A percentile compares a stretch with the other conserved stretches of the same genome.
phyloP scores from a whole-genome alignment of 176 grass and related monocot genomes.

The Coix lacrymajobi region DNA sequence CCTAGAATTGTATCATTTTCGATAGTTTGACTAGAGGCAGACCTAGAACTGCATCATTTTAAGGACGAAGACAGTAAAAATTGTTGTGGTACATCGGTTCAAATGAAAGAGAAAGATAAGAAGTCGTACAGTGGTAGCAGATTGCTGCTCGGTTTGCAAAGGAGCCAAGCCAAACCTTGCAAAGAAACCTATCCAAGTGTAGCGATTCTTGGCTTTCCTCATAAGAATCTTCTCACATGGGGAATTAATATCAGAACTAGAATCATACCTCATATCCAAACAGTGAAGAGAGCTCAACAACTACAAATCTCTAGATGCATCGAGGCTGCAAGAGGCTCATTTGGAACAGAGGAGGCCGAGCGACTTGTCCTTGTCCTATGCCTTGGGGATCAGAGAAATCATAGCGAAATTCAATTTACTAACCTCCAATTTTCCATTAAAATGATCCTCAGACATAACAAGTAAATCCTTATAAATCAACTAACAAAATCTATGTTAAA shows the following conservation, averaged over 20 bases:
- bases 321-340: slow-evolving; percentile 22
- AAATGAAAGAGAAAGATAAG: too few relatives aligned
- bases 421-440: too few relatives aligned
- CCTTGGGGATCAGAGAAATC: too few relatives aligned
- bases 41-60: background rate
- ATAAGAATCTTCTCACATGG: slow-evolving; percentile 41
- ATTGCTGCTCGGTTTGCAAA: slow-evolving; percentile 22
- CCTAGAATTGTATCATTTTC: too few relatives aligned
- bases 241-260: background rate
- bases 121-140: slow-evolving; percentile 16
- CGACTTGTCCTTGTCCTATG: slow-evolving; percentile 96
- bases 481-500: too few relatives aligned
- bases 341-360: slow-evolving; percentile 87
- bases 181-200: slow-evolving; percentile 91
- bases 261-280: background rate
- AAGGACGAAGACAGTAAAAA: background rate
- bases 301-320: background rate
- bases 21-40: too few relatives aligned
- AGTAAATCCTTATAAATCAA: too few relatives aligned
- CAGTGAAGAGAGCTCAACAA: background rate
- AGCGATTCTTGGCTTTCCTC: slow-evolving; percentile 87
- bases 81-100: too few relatives aligned
- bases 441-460: too few relatives aligned
- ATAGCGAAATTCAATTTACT: too few relatives aligned
- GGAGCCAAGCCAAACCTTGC: slow-evolving; percentile 24